Conservation (phyloP, 1,139 yeast genomes). For the Nematodospora anomalae region DNA sequence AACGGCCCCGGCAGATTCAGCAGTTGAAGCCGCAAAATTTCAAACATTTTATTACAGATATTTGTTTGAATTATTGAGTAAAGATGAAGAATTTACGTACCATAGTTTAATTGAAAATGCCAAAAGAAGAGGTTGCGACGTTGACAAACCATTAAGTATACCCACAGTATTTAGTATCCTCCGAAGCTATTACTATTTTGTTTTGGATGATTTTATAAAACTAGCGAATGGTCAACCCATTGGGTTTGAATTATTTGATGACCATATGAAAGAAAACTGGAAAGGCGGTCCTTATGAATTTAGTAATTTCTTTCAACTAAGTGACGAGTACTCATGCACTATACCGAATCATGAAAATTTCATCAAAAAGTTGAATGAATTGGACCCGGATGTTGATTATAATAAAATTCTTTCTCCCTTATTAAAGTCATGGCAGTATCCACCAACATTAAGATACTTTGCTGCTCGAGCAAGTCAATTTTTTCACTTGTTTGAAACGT, state of each 20-base stretch:
- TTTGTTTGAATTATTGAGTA: conserved; percentile 39
- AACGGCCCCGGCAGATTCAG: conserved; percentile 50
- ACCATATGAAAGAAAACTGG: conserved; percentile 7
- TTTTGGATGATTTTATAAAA: conserved; percentile 43
- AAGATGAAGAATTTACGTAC: conserved; percentile 25
- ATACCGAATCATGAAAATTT: conserved; percentile 3
- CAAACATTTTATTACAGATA: conserved; percentile 60
- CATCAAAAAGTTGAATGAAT: conserved; percentile 12
- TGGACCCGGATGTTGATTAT: conserved; percentile 19
- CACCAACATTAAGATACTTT: conserved; percentile 57
- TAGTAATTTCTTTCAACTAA: conserved; percentile 9
- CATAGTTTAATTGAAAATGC: conserved; percentile 46
- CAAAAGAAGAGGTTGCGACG: conserved; percentile 40
- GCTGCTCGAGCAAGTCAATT: conserved; percentile 56
- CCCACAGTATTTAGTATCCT: conserved; percentile 36
- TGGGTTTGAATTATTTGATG: conserved; percentile 44
- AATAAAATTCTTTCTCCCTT: conserved; percentile 17
- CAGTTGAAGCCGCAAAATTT: conserved; percentile 46
- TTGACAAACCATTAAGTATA: conserved; percentile 50
- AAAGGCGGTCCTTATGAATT: conserved; percentile 5
- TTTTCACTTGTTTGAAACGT: conserved; percentile 33
- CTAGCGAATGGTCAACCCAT: conserved; percentile 48
- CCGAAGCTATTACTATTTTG: conserved; percentile 32
- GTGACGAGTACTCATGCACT: conserved; percentile 11
- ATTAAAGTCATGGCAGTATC: conserved; percentile 46